Base-by-base conservation (phyloP, 768 basidiomycete species). In the Boletus bicolor region DNA sequence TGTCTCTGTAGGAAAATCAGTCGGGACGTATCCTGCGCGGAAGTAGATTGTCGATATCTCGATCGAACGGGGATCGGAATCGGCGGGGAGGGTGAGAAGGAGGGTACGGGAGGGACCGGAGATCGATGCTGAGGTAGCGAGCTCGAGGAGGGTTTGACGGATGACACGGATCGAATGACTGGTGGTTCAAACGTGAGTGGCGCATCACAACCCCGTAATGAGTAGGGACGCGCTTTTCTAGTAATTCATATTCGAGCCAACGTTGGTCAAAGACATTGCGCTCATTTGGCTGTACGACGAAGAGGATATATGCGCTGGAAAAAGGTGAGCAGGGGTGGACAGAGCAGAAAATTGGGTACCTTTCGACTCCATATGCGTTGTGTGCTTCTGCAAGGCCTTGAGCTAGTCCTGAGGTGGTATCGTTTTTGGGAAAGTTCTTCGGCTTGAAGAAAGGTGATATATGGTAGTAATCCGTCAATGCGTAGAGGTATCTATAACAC, bases 241-340 rank as follows among this genome's bases (percentile, higher is more conserved):
- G 70, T 0, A 99, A 76, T 57, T 92, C 86, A 58, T 92, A 97
- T 72, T 98, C 93, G 24, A 98, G 73, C 76, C 81, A 83, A 14
- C 87, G 79, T 69, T 99, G 96, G 70, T 98, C 96, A 68, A 98
- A 98, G 5, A 96, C 82, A 71, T 99, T 99, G 37, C 95, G 80
- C 69, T 98, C 96, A 41, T 83, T 81, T 5, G 84, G 79, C 64
- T 95, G 94, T 0, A 92, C 84, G n/a, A 98, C 92, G 64, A 98
- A 91, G 12, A 98, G 77, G 28, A 98, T 82, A 37, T 71, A 73
- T 5, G 84, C 77, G 11, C 80, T 82, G 35, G 2, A 30, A 30
- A 58, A 5, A 37, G 1, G 53, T 49, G 39, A 53, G 24, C 48
- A 17, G 7, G 21, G 42, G n/a, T 17, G 47, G 35, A 24, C 10